Percentiles rank a stretch among this genome's conserved stretches.
phyloP scores from a whole-genome alignment of 176 grass and related monocot genomes.

The Cenchrus purpureus region DNA sequence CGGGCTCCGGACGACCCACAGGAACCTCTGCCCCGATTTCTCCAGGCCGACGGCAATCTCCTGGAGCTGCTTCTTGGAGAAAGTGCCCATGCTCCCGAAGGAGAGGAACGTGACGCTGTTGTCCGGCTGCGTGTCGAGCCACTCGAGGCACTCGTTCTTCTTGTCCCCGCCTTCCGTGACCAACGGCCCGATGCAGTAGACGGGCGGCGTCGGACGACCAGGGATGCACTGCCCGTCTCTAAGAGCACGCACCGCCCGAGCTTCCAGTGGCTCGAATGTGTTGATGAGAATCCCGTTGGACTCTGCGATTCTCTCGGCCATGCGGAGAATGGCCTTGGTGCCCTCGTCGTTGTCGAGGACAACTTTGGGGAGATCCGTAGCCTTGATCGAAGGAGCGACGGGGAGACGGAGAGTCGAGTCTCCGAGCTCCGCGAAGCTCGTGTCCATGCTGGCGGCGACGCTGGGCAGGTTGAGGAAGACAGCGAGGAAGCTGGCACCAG shows the following conservation, averaged over 20 bases:
- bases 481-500: constrained; percentile 36
- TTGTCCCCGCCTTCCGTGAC: constrained; percentile 18
- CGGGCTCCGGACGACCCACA: constrained; percentile 63
- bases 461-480: constrained; percentile 40
- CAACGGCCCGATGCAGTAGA: constrained; percentile 63
- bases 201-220: constrained; percentile 41
- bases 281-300: constrained; percentile 57
- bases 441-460: neutral
- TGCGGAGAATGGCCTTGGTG: neutral
- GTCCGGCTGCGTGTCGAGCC: constrained; percentile 67
- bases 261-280: constrained; percentile 56
- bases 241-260: constrained; percentile 47
- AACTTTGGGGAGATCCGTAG: neutral
- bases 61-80: constrained; percentile 47
- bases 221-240: constrained; percentile 46
- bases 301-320: neutral
- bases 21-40: constrained; percentile 53
- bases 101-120: constrained; percentile 62
- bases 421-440: neutral
- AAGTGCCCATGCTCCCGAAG: constrained; percentile 63
- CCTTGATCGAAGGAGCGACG: constrained; percentile 41
- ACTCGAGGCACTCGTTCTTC: constrained; percentile 50
- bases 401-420: neutral
- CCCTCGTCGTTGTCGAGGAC: neutral
- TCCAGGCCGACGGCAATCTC: constrained; percentile 59